Evolutionary conservation across 2,329 filamentous ascomycete species (phyloP), one percentile per base, ranked within the genome.

Genomic region (Colletotrichum musae): DNA sequence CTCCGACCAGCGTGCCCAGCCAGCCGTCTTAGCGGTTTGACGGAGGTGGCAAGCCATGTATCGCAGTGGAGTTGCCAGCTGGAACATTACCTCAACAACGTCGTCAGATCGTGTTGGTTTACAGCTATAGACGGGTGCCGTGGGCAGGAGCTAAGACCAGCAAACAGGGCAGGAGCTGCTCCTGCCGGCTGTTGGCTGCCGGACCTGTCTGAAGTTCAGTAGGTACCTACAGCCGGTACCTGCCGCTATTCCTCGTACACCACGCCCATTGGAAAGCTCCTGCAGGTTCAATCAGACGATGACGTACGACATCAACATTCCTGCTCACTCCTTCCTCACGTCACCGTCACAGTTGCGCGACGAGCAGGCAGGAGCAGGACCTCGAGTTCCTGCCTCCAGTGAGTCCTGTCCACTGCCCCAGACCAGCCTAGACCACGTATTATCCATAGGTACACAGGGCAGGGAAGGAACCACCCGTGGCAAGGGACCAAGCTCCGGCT

Each of bases 251-350:
- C 28, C 28, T 32, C 28, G 28, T 10, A 32, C 28, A 32, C 7
- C 18, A 18, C 18, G 18, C 18, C 18, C 18, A 18, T 18, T 18
- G 18, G 18, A 18, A 18, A 7, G 32, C 32, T 36, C 32, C 32
- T 36, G 32, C 56, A 48, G 16, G 16, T 43, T 43, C 13, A 53
- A 47, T 62, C n/a, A 10, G 36, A 51, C 51, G 41, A 69, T 69
- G 66, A 69, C 66, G 66, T 69, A 69, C 28, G 45, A n/a, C 66
- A 66, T 41, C 62, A 32, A 47, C 60, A 60, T 69, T 66, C 61
- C 62, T 59, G 51, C 26, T 56, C 63, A 58, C 26, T 68, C 32
- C 28, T 65, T 53, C 65, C 50, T 66, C 54, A 69, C 66, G 66
- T 60, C 62, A 69, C 66, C 54, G 45, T 68, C 54, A 56, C 52